A percentile compares a stretch with the other conserved stretches of the same genome.
phyloP scores from a whole-genome alignment of 441 rosid species.

The Croton laevigatus region DNA sequence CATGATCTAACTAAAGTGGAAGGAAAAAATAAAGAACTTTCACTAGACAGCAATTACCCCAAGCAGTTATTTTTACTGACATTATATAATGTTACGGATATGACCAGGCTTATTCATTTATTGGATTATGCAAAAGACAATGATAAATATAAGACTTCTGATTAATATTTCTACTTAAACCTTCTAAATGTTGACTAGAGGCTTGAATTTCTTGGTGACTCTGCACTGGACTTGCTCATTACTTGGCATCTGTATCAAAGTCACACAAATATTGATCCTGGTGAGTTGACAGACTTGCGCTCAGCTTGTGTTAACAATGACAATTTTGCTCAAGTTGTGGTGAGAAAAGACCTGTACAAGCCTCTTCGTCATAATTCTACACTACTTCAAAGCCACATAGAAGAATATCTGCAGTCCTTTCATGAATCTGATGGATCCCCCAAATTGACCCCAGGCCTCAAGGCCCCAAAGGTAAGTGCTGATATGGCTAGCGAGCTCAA shows the following conservation, averaged over 20 bases:
- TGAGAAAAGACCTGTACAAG: constrained; percentile 45
- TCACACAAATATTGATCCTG: constrained; percentile 65
- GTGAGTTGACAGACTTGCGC: constrained; percentile 90
- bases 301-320: constrained; percentile 86
- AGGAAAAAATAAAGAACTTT: not conserved
- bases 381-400: constrained; percentile 49
- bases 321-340: constrained; percentile 79
- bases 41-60: not conserved
- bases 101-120: not conserved
- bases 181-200: constrained; percentile 51
- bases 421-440: constrained; percentile 35
- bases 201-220: constrained; percentile 94
- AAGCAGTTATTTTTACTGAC: not conserved
- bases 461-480: constrained; percentile 75
- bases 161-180: constrained; percentile 20
- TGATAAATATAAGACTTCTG: constrained; percentile 3
- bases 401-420: constrained; percentile 54
- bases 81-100: constrained; percentile 2
- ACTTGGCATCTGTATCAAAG: constrained; percentile 72
- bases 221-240: constrained; percentile 83
- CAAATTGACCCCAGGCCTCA: constrained; percentile 37
- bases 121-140: constrained; percentile 2
- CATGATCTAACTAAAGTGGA: not conserved
- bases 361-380: constrained; percentile 64
- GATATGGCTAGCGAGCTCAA: not conserved